phyloP scores from a whole-genome alignment of 495 filamentous ascomycete genomes.

The Penicillium bialowiezense region DNA sequence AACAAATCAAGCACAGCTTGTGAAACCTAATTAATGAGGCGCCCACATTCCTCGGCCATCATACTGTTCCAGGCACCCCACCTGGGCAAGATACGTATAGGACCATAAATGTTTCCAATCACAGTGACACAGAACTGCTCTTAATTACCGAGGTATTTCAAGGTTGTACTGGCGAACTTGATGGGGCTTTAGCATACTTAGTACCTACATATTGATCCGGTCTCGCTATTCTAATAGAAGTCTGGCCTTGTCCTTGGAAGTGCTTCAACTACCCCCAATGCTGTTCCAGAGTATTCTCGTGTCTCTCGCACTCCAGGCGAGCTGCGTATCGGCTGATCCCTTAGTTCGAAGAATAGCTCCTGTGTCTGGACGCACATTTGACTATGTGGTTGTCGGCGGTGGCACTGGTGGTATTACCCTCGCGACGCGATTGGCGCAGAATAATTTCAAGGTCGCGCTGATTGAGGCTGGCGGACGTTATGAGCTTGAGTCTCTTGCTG shows the following conservation, averaged over 20 bases:
- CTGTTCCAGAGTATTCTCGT: background rate
- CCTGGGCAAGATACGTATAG: too few species aligned
- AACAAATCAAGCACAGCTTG: too few species aligned
- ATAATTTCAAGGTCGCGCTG: constrained; percentile 39
- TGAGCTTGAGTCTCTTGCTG: constrained; percentile 37
- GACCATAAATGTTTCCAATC: background rate
- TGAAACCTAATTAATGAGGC: too few species aligned
- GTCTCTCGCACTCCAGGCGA: constrained; percentile 3
- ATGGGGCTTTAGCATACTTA: background rate
- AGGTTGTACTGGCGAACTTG: background rate
- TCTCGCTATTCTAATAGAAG: background rate
- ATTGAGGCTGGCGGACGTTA: constrained; percentile 60
- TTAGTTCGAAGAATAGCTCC: background rate
- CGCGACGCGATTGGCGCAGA: constrained; percentile 45
- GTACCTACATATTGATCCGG: background rate
- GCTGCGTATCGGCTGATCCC: background rate
- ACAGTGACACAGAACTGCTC: background rate
- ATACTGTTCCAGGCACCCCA: too few species aligned
- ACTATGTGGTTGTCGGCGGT: constrained; percentile 56
- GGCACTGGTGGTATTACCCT: constrained; percentile 52
- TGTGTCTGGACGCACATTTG: constrained; percentile 30
- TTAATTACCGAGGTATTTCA: background rate
- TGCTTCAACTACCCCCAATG: background rate
- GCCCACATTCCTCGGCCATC: too few species aligned
- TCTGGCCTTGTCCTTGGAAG: background rate